Evolutionary conservation across 2,329 filamentous ascomycete species (phyloP).

Genomic region (Penicillium griseofulvum): DNA sequence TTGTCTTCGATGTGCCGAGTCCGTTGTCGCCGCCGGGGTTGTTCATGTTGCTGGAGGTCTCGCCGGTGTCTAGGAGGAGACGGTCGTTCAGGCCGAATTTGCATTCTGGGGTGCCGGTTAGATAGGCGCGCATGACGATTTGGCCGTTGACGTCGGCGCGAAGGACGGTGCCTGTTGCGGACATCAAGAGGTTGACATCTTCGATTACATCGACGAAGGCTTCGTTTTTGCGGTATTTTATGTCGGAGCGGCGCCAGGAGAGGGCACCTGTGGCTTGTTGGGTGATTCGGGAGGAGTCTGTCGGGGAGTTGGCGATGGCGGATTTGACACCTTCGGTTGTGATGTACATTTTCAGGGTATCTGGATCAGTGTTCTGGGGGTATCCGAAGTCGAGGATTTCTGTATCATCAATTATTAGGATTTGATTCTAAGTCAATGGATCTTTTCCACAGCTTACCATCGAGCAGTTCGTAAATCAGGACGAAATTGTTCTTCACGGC

Average conservation of each 20-base stretch:
- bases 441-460: conserved; percentile 57
- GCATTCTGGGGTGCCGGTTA: conserved; percentile 94
- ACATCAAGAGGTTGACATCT: conserved; percentile 98
- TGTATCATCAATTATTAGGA: conserved; percentile 35
- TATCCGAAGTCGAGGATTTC: conserved; percentile 99
- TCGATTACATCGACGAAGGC: conserved; percentile 99
- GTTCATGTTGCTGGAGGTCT: conserved; percentile 48
- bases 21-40: conserved; percentile 57
- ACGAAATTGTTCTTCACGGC: conserved; percentile 99
- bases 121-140: conserved; percentile 97
- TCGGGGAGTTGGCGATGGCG: conserved; percentile 60
- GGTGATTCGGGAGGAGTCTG: conserved; percentile 96
- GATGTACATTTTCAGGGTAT: conserved; percentile 99
- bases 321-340: conserved; percentile 98
- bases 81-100: conserved; percentile 98
- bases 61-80: conserved; percentile 78
- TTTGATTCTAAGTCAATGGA: not conserved
- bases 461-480: conserved; percentile 92
- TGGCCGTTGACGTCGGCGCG: conserved; percentile 95
- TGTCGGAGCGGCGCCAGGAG: conserved; percentile 94
- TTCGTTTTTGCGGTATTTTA: conserved; percentile 99
- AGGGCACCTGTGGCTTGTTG: conserved; percentile 98
- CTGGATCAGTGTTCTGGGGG: conserved; percentile 97
- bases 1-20: conserved; percentile 71
- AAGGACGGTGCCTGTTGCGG: conserved; percentile 90